Conservation (phyloP, 106 monocot species). For the Chionographis japonica region DNA sequence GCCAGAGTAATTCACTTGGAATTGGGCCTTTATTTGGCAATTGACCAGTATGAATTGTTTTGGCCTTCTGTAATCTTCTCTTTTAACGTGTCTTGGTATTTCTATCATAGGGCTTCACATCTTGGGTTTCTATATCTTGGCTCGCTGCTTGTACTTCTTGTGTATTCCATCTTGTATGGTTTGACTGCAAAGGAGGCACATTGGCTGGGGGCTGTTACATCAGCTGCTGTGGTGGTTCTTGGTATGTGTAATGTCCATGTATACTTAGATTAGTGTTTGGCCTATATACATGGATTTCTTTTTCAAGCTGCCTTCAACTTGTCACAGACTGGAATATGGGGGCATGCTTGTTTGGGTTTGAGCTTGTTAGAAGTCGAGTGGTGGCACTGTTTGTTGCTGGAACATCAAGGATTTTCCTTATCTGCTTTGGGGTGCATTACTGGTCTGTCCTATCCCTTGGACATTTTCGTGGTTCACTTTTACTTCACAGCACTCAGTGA, state of each 20-base stretch:
- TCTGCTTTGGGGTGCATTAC: conserved; percentile 97
- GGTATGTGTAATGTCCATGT: conserved; percentile 31
- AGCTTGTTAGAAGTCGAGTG: conserved; percentile 74
- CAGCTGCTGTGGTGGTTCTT: conserved; percentile 75
- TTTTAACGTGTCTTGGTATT: neutral
- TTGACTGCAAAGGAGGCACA: conserved; percentile 86
- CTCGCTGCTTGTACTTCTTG: conserved; percentile 67
- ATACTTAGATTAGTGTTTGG: neutral
- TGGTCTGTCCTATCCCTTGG: conserved; percentile 45
- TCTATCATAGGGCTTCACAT: conserved; percentile 55
- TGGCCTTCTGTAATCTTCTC: conserved; percentile 7
- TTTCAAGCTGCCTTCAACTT: conserved; percentile 8
- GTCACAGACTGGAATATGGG: conserved; percentile 90
- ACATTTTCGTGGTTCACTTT: conserved; percentile 3
- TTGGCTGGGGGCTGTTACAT: conserved; percentile 89
- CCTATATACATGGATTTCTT: neutral
- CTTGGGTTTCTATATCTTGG: conserved; percentile 74
- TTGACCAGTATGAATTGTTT: too few species aligned
- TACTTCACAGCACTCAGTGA: neutral
- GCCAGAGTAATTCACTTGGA: too few species aligned
- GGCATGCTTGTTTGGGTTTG: conserved; percentile 78
- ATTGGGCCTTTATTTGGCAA: too few species aligned
- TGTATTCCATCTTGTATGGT: conserved; percentile 85
- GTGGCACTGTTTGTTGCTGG: conserved; percentile 82
- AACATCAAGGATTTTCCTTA: conserved; percentile 84